Base-by-base conservation (phyloP, 345 rosid species). In the Bruguiera sexangula region DNA sequence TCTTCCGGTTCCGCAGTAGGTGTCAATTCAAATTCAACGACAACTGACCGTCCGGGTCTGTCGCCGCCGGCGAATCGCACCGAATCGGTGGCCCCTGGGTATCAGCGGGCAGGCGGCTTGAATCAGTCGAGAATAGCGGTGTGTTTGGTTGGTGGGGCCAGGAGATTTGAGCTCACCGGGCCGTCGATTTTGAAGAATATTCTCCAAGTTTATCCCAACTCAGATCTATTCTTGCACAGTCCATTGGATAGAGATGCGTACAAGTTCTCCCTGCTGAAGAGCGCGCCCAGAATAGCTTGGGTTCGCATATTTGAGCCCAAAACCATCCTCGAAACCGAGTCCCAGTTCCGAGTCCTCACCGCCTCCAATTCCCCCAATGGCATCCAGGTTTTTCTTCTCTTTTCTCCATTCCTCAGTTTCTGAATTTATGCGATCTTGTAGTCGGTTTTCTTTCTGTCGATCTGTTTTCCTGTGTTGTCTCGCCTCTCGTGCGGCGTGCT, bases 101-200 rank as follows among this genome's bases (percentile, higher is more conserved):
- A 34, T 34, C 36, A 34, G 36, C 8, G 8, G 36, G 36, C 36
- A 6, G 7, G 57, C 52, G 81, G 73, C 73, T 64, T 86, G 71
- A 36, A 8, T 18, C 79, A 71, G 66, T 75, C 93, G 70, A 88
- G 81, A 66, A 87, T 91, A 0, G 98, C 95, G 2, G 93, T 91
- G 63, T 94, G 98, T 79, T 83, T 94, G 82, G 98, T 91, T 0
- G 97, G 98, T 48, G 96, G 95, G 51, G 97, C 98, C 11, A 78
- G 98, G 63, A 81, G 96, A 75, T 94, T 94, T 66, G 98, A 91
- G 82, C 75, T 94, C 37, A 89, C 97, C 0, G 97, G 97, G 20
- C 97, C 95, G 31, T 94, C 97, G 51, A 91, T 94, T 7, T 70
- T 91, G 18, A 85, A 88, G 76, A 88, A 82, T 59, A 69, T 94